Conservation (phyloP, 345 rosid genomes). For the Murraya paniculata region DNA sequence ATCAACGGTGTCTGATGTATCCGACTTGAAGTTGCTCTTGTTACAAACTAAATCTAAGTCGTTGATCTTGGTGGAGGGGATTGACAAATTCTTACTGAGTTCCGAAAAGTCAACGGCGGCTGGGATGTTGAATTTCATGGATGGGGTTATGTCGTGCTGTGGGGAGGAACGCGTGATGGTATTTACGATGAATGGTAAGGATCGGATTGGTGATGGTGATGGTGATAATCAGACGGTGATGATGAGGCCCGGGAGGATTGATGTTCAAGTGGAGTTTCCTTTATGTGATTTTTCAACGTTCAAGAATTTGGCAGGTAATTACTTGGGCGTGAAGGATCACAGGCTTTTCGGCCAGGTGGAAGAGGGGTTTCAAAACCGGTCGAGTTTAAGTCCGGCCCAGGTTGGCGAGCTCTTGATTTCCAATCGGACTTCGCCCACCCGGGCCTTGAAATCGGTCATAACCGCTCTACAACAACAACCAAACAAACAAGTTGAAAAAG, state of each 20-base stretch:
- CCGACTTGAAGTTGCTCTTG: conserved; percentile 50
- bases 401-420: conserved; percentile 54
- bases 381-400: conserved; percentile 46
- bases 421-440: conserved; percentile 44
- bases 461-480: conserved; percentile 30
- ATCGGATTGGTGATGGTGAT: conserved; percentile 34
- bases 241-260: conserved; percentile 62
- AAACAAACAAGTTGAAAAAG: background rate
- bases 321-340: conserved; percentile 52
- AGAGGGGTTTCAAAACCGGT: conserved; percentile 43
- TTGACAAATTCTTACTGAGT: conserved; percentile 39
- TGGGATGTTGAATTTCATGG: conserved; percentile 59
- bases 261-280: conserved; percentile 51
- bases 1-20: conserved; percentile 40
- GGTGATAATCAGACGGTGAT: conserved; percentile 36
- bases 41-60: conserved; percentile 48
- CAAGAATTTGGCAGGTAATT: conserved; percentile 39
- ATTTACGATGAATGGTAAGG: conserved; percentile 49
- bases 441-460: conserved; percentile 47
- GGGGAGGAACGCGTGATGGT: conserved; percentile 63
- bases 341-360: conserved; percentile 44
- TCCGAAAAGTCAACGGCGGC: conserved; percentile 35
- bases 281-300: conserved; percentile 41
- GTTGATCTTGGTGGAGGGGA: conserved; percentile 52
- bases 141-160: conserved; percentile 55